phyloP scores from a whole-genome alignment of 23 red algal species.

The Chondrus crispus region DNA sequence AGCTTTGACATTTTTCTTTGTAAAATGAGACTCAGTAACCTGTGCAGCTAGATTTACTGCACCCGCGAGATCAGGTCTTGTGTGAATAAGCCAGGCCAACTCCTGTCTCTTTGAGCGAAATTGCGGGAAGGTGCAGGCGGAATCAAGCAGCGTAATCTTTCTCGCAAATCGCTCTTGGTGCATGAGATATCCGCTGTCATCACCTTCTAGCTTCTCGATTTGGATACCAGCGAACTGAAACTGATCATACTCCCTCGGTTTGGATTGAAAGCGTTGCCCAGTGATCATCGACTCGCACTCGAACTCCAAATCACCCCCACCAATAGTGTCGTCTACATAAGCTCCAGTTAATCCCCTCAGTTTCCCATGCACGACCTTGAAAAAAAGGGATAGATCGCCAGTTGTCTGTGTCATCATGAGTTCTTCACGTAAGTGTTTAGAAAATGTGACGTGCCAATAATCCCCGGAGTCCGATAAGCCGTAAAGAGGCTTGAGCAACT shows the following conservation, averaged over 20 bases:
- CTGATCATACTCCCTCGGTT: background rate
- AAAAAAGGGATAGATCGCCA: too few species aligned
- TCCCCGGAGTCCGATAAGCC: slow-evolving; percentile 9
- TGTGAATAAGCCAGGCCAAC: slow-evolving; percentile 20
- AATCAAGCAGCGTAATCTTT: background rate
- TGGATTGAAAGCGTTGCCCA: background rate
- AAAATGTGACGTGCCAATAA: background rate
- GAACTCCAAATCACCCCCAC: background rate
- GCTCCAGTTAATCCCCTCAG: background rate
- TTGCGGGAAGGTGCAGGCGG: background rate
- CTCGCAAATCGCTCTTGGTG: background rate
- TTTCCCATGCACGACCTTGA: background rate
- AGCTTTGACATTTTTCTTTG: background rate
- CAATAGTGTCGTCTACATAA: slow-evolving; percentile 12
- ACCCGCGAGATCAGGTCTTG: background rate
- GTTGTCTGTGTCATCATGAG: background rate
- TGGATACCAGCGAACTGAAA: slow-evolving; percentile 21
- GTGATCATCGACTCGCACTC: background rate
- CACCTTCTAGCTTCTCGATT: background rate
- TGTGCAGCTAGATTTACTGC: background rate
- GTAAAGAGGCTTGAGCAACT: background rate
- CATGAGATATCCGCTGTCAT: background rate
- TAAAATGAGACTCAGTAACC: background rate
- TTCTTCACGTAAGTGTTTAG: background rate
- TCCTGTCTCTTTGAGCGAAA: background rate